Conservation (phyloP, 306 rosid genomes). For the Leucaena leucocephala region DNA sequence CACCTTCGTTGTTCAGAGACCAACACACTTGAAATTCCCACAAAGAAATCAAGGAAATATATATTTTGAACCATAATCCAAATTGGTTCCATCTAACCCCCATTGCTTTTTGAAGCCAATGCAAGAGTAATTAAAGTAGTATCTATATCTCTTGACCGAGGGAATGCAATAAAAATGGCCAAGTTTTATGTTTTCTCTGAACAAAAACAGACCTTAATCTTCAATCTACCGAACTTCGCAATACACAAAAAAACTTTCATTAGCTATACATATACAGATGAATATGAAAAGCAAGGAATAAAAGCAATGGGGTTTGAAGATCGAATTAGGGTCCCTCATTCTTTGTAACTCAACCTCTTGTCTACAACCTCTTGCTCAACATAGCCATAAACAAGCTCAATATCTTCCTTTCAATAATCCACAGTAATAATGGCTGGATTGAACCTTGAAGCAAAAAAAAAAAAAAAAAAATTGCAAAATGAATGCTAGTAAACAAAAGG, state of each 20-base stretch:
- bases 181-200: slow-evolving; percentile 52
- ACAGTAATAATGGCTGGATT: slow-evolving; percentile 32
- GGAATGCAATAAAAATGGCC: slow-evolving; percentile 57
- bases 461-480: slow-evolving; percentile 30
- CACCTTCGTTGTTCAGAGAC: slow-evolving; percentile 84
- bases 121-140: slow-evolving; percentile 45
- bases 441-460: slow-evolving; percentile 27
- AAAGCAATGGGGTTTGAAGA: slow-evolving; percentile 43
- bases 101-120: slow-evolving; percentile 62
- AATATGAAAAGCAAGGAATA: slow-evolving; percentile 38
- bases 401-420: slow-evolving; percentile 41
- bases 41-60: slow-evolving; percentile 51
- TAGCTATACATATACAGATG: slow-evolving; percentile 46
- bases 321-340: slow-evolving; percentile 72
- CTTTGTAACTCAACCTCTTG: slow-evolving; percentile 16
- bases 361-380: slow-evolving; percentile 48
- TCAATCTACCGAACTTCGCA: slow-evolving; percentile 37
- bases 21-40: slow-evolving; percentile 48
- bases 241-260: slow-evolving; percentile 41
- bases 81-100: slow-evolving; percentile 55
- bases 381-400: slow-evolving; percentile 43
- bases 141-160: slow-evolving; percentile 39
- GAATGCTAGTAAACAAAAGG: slow-evolving; percentile 12
- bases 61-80: slow-evolving; percentile 56
- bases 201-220: slow-evolving; percentile 49